These are phyloP conservation scores for Myxozyma geophila DNA, from an alignment of 805 yeast species.

Conservation along the genomic window DNA sequence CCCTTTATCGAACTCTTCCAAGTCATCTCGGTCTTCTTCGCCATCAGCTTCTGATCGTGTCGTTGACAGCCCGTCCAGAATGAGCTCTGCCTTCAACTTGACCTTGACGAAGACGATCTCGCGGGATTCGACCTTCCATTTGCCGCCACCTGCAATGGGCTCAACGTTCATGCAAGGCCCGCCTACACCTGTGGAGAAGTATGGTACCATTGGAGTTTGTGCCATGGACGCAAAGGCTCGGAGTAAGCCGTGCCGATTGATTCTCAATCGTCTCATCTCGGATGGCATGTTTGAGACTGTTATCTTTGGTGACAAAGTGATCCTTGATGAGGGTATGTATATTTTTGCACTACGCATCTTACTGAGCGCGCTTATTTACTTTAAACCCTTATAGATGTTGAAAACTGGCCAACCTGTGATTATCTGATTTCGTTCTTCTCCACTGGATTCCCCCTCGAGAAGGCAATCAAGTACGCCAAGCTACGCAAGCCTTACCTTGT, in stretches of 20 bases:
- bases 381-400: slow-evolving; percentile 52
- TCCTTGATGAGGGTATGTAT: slow-evolving; percentile 69
- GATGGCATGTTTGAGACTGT: slow-evolving; percentile 96
- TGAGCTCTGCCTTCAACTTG: slow-evolving; percentile 17
- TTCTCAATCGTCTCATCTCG: slow-evolving; percentile 76
- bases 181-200: slow-evolving; percentile 40
- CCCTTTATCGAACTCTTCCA: slow-evolving; percentile 6
- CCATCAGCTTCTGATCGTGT: slow-evolving; percentile 16
- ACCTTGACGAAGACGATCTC: slow-evolving; percentile 31
- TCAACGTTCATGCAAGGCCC: slow-evolving; percentile 35
- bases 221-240: slow-evolving; percentile 98
- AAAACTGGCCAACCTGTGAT: slow-evolving; percentile 99
- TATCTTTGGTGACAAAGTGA: slow-evolving; percentile 96
- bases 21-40: slow-evolving; percentile 15
- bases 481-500: slow-evolving; percentile 87
- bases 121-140: slow-evolving; percentile 26
- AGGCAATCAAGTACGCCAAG: slow-evolving; percentile 88
- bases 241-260: slow-evolving; percentile 92
- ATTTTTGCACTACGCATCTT: background rate
- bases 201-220: slow-evolving; percentile 96
- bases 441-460: slow-evolving; percentile 94
- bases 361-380: background rate
- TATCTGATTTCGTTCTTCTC: slow-evolving; percentile 91
- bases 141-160: slow-evolving; percentile 27
- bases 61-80: slow-evolving; percentile 28